Evolutionary conservation across 192 early-diverging fungal species (phyloP), one percentile per base, ranked within the genome.

Genomic region (Helicostylum pulchrum): DNA sequence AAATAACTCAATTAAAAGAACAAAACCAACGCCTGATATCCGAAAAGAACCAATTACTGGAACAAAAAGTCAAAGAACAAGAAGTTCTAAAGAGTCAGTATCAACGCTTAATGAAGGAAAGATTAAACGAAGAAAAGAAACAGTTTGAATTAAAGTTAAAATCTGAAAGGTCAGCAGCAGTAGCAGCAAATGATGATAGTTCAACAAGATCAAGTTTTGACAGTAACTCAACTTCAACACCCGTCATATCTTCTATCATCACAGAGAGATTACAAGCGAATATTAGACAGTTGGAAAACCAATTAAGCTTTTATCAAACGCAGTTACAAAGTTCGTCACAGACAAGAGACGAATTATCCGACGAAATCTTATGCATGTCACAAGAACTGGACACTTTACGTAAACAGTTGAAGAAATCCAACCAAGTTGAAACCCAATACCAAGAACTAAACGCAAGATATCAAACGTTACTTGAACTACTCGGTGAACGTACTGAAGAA

Each of bases 401-500:
- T 12, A 61, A 76, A 34, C 61, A 73, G 23, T 21, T 30, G 1
- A 66, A 61, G 21, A 50, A 62, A 17, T 30, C 44, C 0, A 20
- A 63, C 17, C 31, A 73, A 34, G 17, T 80, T 17, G 81, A 85
- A 48, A 60, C 65, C 10, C 87, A 92, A 59, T 66, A 82, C 15
- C 65, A 68, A 7, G 76, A 84, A 45, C 72, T 94, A 32, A 80
- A 86, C 62, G 79, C 71, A 61, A 76, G 89, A 54, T 87, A 90
- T 51, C 64, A 77, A 23, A 82, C 91, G 4, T 86, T 89, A n/a
- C 77, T 96, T 10, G 94, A 92, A 67, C 77, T 96, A 73, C 72
- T 96, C 42, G 94, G 94, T 20, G 94, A 96, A 71, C 87, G 89
- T 67, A 92, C 92, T 32, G 94, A 96, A 69, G 80, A 86, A 60